Evolutionary conservation across 371 early-diverging fungal genomes (phyloP).

Genomic region (Lichtheimia hyalospora): DNA sequence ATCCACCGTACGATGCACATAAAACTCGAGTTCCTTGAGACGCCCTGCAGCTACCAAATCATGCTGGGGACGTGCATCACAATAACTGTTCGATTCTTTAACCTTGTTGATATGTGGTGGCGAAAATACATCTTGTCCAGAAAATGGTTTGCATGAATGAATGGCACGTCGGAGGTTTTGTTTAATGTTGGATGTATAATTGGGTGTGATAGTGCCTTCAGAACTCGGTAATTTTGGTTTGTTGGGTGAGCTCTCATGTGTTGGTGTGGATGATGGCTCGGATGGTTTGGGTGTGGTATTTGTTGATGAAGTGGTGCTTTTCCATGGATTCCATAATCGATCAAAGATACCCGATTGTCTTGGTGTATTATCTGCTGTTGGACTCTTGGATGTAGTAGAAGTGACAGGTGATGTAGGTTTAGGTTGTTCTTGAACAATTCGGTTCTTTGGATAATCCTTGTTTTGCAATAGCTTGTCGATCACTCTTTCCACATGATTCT

Average conservation of each 20-base stretch:
- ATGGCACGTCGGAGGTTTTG: conserved; percentile 54
- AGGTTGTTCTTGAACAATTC: neutral
- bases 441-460: conserved; percentile 53
- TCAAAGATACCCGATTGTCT: conserved; percentile 20
- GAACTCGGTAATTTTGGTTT: conserved; percentile 39
- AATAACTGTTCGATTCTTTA: conserved; percentile 46
- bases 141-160: conserved; percentile 56
- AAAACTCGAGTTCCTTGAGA: conserved; percentile 54
- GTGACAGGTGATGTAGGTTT: neutral
- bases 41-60: conserved; percentile 51
- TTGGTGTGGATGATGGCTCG: conserved; percentile 2
- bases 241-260: neutral
- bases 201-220: conserved; percentile 45
- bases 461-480: conserved; percentile 59
- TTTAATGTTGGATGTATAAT: conserved; percentile 48
- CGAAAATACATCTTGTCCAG: conserved; percentile 39
- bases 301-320: conserved; percentile 8
- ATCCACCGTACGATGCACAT: conserved; percentile 47
- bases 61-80: conserved; percentile 58
- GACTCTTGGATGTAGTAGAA: neutral
- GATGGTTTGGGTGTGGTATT: conserved; percentile 2
- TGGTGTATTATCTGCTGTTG: neutral
- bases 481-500: conserved; percentile 61
- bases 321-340: conserved; percentile 31
- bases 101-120: conserved; percentile 48